phyloP scores from a whole-genome alignment of 23 red algal genomes.

The Gracilaria vermiculophylla region DNA sequence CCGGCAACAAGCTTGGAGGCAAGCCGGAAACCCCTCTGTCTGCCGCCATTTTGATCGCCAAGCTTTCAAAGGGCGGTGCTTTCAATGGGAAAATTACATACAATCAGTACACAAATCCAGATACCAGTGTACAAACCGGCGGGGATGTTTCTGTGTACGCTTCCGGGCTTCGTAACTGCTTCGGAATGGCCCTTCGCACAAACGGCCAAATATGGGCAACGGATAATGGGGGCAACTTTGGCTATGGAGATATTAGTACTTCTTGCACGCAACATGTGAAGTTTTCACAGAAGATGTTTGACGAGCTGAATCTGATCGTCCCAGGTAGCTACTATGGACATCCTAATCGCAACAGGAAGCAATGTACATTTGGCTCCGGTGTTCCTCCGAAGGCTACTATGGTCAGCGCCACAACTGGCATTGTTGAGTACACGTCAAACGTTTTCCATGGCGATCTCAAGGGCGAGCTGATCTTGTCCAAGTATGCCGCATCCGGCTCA shows the following conservation, averaged over 20 bases:
- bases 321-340: conserved; percentile 44
- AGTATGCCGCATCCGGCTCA: conserved; percentile 39
- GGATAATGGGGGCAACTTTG: conserved; percentile 51
- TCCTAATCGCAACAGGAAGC: conserved; percentile 62
- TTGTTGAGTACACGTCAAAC: conserved; percentile 43
- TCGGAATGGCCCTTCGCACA: conserved; percentile 26
- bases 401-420: conserved; percentile 32
- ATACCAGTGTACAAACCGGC: conserved; percentile 14
- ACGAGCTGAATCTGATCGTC: conserved; percentile 21
- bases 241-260: conserved; percentile 48
- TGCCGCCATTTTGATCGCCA: conserved; percentile 34
- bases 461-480: conserved; percentile 53
- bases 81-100: conserved; percentile 68
- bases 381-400: not conserved
- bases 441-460: conserved; percentile 32
- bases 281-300: conserved; percentile 10
- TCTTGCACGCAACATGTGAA: not conserved
- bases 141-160: conserved; percentile 62
- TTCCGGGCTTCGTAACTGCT: conserved; percentile 44
- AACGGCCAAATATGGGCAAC: conserved; percentile 32
- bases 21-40: conserved; percentile 28
- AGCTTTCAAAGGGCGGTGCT: conserved; percentile 42
- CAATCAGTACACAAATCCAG: conserved; percentile 29
- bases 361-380: conserved; percentile 4
- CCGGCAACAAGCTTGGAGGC: conserved; percentile 16